Evolutionary conservation across 2,329 filamentous ascomycete species (phyloP).

Genomic region (Penicillium sp.): DNA sequence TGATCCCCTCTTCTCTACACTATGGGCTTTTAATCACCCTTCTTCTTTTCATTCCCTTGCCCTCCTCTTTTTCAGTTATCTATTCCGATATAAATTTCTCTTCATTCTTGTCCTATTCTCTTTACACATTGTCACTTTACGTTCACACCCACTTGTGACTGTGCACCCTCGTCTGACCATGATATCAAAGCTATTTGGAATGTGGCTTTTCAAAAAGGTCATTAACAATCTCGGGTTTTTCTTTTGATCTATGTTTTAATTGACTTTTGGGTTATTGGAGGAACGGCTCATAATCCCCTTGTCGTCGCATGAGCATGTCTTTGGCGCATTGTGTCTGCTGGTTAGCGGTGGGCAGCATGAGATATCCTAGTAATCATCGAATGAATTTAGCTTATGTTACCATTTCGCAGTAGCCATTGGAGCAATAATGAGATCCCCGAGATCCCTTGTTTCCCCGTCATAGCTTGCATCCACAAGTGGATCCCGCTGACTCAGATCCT

Average conservation of each 20-base stretch:
- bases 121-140: slow-evolving; percentile 21
- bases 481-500: not conserved
- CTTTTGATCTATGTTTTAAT: slow-evolving; percentile 1
- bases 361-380: slow-evolving; percentile 6
- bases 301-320: slow-evolving; percentile 6
- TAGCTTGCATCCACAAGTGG: not conserved
- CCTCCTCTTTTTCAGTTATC: not conserved
- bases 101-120: slow-evolving; percentile 13
- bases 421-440: not conserved
- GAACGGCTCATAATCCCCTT: not conserved
- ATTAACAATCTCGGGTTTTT: not conserved
- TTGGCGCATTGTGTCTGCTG: slow-evolving; percentile 10
- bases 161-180: not conserved
- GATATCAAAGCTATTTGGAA: not conserved
- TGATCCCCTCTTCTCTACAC: not conserved
- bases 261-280: slow-evolving; percentile 12
- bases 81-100: not conserved
- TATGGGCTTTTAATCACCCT: not conserved
- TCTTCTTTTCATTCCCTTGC: not conserved
- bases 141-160: slow-evolving; percentile 16
- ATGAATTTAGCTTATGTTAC: not conserved
- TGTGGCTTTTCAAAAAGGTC: not conserved
- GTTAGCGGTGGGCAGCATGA: slow-evolving; percentile 2
- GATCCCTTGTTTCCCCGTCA: not conserved
- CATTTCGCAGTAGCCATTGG: not conserved